Evolutionary conservation across 176 grass and related monocot species (phyloP).

Genomic region (Elaeis guineensis): DNA sequence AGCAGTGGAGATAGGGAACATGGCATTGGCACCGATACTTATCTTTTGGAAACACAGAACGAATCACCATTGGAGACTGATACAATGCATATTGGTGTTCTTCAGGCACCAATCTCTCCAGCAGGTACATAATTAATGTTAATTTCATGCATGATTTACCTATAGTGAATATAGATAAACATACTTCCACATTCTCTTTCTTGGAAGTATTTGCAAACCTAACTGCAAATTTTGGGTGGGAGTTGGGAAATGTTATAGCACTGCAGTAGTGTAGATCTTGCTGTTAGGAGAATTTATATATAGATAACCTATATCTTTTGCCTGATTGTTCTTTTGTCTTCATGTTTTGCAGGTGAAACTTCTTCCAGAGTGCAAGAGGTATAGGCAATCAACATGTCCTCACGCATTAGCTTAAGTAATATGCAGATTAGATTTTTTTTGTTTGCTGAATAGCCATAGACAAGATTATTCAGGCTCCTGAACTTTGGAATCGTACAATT

Average conservation of each 20-base stretch:
- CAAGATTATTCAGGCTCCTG: too few relatives aligned
- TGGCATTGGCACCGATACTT: conserved; percentile 17
- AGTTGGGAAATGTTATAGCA: too few relatives aligned
- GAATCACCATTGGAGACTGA: conserved; percentile 20
- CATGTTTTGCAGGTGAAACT: conserved; percentile 4
- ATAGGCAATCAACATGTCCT: neutral
- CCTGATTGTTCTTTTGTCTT: neutral
- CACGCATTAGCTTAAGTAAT: neutral
- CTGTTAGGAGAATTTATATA: too few relatives aligned
- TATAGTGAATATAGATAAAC: neutral
- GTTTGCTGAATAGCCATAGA: too few relatives aligned
- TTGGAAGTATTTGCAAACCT: too few relatives aligned
- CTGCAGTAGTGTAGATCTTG: too few relatives aligned
- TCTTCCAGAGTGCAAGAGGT: conserved; percentile 4
- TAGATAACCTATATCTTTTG: too few relatives aligned
- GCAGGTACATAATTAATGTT: conserved; percentile 26
- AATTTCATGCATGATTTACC: neutral
- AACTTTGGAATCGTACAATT: too few relatives aligned
- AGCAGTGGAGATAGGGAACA: conserved; percentile 19
- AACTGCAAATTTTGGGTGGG: too few relatives aligned
- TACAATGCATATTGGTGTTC: conserved; percentile 15
- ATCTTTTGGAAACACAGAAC: conserved; percentile 17
- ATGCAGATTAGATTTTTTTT: too few relatives aligned
- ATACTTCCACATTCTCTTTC: neutral
- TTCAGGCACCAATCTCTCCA: conserved; percentile 29